phyloP scores from a whole-genome alignment of 1,284 basidiomycete species.

The Caloboletus firmus region DNA sequence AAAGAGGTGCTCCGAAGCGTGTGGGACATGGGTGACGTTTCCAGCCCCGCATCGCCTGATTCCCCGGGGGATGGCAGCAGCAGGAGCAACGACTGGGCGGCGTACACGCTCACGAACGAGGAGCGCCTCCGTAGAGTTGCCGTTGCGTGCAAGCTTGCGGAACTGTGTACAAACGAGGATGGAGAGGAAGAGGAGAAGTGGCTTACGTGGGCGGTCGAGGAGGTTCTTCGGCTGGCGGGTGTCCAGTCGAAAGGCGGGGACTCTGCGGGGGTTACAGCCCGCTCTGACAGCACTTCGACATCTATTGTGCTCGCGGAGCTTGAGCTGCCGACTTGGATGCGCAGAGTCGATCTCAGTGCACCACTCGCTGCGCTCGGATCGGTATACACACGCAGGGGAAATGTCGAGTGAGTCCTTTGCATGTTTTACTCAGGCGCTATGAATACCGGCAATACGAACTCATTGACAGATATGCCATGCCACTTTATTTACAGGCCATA shows the following conservation, averaged over 20 bases:
- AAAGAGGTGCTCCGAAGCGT: constrained; percentile 52
- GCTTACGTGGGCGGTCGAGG: constrained; percentile 63
- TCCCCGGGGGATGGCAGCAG: neutral
- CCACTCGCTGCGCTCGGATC: constrained; percentile 67
- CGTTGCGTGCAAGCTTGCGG: constrained; percentile 67
- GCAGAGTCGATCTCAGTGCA: constrained; percentile 60
- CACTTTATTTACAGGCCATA: constrained; percentile 65
- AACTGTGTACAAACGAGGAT: constrained; percentile 44
- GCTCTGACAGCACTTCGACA: neutral
- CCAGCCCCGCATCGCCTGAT: neutral
- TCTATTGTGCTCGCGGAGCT: constrained; percentile 48
- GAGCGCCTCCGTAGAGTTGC: constrained; percentile 62
- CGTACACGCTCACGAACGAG: constrained; percentile 37
- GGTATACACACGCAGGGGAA: constrained; percentile 61
- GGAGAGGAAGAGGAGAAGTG: constrained; percentile 55
- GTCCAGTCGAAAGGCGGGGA: constrained; percentile 1
- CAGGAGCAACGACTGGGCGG: constrained; percentile 17
- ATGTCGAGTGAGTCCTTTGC: constrained; percentile 51
- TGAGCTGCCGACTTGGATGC: constrained; percentile 61
- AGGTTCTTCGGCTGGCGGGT: constrained; percentile 47
- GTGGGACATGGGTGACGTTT: constrained; percentile 31
- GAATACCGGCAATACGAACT: neutral
- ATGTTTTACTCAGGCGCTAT: neutral
- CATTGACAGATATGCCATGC: constrained; percentile 55
- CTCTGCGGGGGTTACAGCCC: neutral